phyloP scores from a whole-genome alignment of 345 rosid species.

The Punica granatum region DNA sequence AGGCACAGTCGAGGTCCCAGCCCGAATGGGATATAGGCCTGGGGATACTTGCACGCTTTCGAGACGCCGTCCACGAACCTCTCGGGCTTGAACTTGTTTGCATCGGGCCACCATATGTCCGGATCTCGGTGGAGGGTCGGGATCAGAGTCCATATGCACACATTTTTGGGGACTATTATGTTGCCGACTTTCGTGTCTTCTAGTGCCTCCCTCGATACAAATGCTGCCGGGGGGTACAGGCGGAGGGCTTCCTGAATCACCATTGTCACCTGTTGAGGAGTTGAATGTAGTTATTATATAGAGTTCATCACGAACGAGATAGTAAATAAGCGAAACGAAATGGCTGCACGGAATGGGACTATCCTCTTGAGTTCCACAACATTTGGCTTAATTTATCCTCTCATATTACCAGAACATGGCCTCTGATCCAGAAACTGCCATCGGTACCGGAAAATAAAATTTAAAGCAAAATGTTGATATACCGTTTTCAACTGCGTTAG shows the following conservation, averaged over 20 bases:
- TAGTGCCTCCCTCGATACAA: conserved; percentile 60
- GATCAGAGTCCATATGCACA: conserved; percentile 47
- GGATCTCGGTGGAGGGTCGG: conserved; percentile 58
- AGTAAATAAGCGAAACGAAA: too few species aligned
- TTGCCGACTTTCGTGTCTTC: conserved; percentile 49
- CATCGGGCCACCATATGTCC: conserved; percentile 64
- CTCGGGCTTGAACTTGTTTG: conserved; percentile 62
- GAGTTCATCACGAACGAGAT: too few species aligned
- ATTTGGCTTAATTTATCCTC: too few species aligned
- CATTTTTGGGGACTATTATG: conserved; percentile 47
- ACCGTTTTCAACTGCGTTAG: conserved; percentile 48
- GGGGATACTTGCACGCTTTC: conserved; percentile 64
- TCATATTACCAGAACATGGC: too few species aligned
- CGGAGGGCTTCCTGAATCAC: conserved; percentile 61
- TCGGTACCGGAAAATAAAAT: too few species aligned
- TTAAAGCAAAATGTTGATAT: conserved; percentile 2
- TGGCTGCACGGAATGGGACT: not conserved
- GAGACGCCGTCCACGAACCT: conserved; percentile 62
- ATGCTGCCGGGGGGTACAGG: conserved; percentile 59
- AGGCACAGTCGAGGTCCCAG: conserved; percentile 68
- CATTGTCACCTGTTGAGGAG: conserved; percentile 36
- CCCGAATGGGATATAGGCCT: conserved; percentile 64
- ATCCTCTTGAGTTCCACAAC: not conserved
- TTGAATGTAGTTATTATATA: not conserved
- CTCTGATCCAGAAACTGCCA: not conserved